Evolutionary conservation across 1,139 yeast genomes (phyloP).

Genomic region (Hemisphaericaspora xylanilytica): DNA sequence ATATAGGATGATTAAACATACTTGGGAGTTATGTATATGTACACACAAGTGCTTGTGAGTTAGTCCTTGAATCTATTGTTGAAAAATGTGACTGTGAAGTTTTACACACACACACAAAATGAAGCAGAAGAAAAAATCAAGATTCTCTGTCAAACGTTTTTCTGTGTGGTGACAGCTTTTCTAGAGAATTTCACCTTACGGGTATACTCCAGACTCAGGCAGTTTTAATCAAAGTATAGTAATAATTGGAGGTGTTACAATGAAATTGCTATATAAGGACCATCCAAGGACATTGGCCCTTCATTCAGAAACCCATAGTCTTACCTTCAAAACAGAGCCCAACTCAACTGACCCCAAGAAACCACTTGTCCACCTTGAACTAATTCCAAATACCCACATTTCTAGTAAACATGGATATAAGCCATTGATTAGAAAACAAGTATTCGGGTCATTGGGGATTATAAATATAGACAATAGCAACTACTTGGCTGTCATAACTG

Average conservation of each 20-base stretch:
- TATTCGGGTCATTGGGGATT: conserved; percentile 83
- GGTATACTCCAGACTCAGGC: no score
- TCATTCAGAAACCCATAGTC: conserved; percentile 48
- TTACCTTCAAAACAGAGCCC: conserved; percentile 43
- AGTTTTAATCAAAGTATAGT: no score
- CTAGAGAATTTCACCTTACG: no score
- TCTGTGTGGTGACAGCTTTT: no score
- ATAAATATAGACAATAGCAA: conserved; percentile 65
- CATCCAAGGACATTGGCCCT: conserved; percentile 56
- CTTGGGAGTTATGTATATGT: no score
- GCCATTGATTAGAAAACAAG: conserved; percentile 52
- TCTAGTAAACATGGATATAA: conserved; percentile 43
- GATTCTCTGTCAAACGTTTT: no score
- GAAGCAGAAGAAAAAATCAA: no score
- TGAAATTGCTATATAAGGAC: conserved; percentile 52
- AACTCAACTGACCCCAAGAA: conserved; percentile 11
- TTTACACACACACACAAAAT: no score
- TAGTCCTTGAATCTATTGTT: no score
- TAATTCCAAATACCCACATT: conserved; percentile 41
- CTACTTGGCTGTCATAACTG: conserved; percentile 78
- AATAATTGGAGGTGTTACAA: conserved; percentile 14
- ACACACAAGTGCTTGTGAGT: no score
- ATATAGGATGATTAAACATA: conserved; percentile 24
- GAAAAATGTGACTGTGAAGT: neutral
- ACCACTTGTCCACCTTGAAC: conserved; percentile 53